Evolutionary conservation across 2,329 filamentous ascomycete species (phyloP).

Genomic region (Tolypocladium capitatum): DNA sequence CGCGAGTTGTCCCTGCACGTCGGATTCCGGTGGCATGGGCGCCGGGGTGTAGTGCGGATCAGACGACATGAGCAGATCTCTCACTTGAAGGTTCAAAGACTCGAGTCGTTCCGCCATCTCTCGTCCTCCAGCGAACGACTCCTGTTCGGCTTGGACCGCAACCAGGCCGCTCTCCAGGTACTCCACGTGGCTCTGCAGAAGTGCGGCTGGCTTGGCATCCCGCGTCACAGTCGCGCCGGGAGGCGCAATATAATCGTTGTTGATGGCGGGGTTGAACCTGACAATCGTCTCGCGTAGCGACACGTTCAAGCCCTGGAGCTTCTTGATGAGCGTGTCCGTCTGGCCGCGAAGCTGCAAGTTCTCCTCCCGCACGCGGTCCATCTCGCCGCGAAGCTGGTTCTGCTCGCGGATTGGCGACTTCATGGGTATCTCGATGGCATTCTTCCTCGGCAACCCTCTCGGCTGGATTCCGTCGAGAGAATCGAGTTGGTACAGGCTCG

Average conservation of each 20-base stretch:
- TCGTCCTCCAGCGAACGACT: slow-evolving; percentile 17
- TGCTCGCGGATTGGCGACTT: slow-evolving; percentile 45
- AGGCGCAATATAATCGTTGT: slow-evolving; percentile 30
- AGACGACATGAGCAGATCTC: slow-evolving; percentile 38
- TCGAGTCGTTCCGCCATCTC: slow-evolving; percentile 42
- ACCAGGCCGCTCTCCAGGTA: slow-evolving; percentile 57
- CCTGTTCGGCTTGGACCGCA: slow-evolving; percentile 45
- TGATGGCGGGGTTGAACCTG: slow-evolving; percentile 43
- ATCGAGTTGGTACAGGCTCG: slow-evolving; percentile 59
- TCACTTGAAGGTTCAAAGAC: slow-evolving; percentile 51
- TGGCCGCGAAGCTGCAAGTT: slow-evolving; percentile 24
- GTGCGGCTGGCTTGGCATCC: slow-evolving; percentile 28
- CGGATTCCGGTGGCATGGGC: slow-evolving; percentile 41
- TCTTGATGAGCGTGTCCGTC: slow-evolving; percentile 26
- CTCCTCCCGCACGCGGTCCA: slow-evolving; percentile 32
- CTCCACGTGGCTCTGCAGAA: slow-evolving; percentile 46
- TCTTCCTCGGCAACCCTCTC: slow-evolving; percentile 20
- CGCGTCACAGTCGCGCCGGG: slow-evolving; percentile 17
- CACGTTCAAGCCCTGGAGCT: slow-evolving; percentile 54
- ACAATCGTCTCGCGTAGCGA: slow-evolving; percentile 55
- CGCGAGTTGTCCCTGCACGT: slow-evolving; percentile 52
- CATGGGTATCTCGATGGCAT: slow-evolving; percentile 41
- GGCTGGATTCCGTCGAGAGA: slow-evolving; percentile 36
- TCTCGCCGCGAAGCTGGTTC: slow-evolving; percentile 34
- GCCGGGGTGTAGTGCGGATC: slow-evolving; percentile 40